A percentile compares a stretch with the other conserved stretches of the same genome.
phyloP scores from a whole-genome alignment of 2,329 filamentous ascomycete genomes.

The Fusarium napiforme region DNA sequence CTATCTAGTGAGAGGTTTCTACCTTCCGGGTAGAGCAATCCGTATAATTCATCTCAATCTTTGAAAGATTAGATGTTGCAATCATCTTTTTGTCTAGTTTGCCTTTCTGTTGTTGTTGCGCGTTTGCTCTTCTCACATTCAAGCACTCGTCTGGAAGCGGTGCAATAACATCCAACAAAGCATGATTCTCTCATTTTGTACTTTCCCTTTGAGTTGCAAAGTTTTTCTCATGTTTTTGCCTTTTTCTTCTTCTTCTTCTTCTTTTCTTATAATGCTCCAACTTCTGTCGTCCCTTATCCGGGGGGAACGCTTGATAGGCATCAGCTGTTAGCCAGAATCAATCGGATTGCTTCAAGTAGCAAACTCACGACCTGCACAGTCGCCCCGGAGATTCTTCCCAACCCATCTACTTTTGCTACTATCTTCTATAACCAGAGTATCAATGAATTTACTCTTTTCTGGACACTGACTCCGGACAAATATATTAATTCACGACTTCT shows the following conservation, averaged over 20 bases:
- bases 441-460: background rate
- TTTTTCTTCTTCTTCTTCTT: background rate
- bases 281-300: background rate
- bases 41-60: background rate
- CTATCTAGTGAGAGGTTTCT: background rate
- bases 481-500: background rate
- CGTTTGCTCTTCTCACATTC: background rate
- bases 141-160: background rate
- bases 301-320: background rate
- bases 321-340: background rate
- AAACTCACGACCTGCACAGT: background rate
- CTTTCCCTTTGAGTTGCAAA: background rate
- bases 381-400: background rate
- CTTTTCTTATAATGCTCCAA: background rate
- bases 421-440: rapidly evolving
- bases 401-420: background rate
- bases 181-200: background rate
- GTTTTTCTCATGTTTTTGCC: background rate
- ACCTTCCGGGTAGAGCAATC: rapidly evolving
- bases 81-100: background rate
- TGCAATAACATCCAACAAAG: background rate
- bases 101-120: background rate
- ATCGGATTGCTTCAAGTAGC: background rate
- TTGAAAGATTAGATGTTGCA: background rate
- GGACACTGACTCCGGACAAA: background rate